Evolutionary conservation across 163 green algal species (phyloP), one percentile per base, ranked within the genome.

Genomic region (Scenedesmus sp.): DNA sequence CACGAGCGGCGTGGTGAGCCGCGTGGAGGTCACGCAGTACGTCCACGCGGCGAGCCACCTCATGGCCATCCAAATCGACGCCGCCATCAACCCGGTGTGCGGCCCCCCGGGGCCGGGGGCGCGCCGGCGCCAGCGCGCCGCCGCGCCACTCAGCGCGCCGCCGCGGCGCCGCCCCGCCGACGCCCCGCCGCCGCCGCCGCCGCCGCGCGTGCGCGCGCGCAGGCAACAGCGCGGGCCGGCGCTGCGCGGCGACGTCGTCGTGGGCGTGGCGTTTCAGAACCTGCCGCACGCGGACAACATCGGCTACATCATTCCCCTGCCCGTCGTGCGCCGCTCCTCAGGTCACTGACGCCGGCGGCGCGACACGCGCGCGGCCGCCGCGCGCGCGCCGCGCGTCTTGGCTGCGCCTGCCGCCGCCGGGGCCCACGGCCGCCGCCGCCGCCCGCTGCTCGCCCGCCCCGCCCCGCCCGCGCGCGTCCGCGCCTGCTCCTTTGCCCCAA

Each of bases 191-290:
- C n/a, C n/a, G n/a, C n/a, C n/a, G n/a, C n/a, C n/a, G n/a, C n/a
- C n/a, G n/a, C n/a, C n/a, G n/a, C n/a, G n/a, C n/a, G n/a, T n/a
- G n/a, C n/a, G n/a, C n/a, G n/a, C 15, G 22, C 4, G 18, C 64
- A 57, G 69, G 79, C 36, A 87, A 73, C 88, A 87, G 83, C 26
- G 88, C 54, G 88, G 88, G 20, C 88, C 88, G 0, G 88, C 87
- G 1, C 66, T 92, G 7, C 77, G 84, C 31, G 78, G 72, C 2
- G 86, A 90, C 50, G 62, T 82, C 60, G 87, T 93, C 60, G 83
- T 90, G 60, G 89, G 89, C 0, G 87, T 93, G 39, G 89, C 89
- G 26, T 93, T 93, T 66, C 87, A 92, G 74, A 91, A 91, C 85
- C 70, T 92, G 42, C 85, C 88, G 0, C 66, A 80, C 18, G 87